A percentile compares a stretch with the other conserved stretches of the same genome.
These are phyloP conservation scores for Xylariaceae sp. DNA, from an alignment of 2,329 filamentous ascomycete genomes.

Conservation along the genomic window DNA sequence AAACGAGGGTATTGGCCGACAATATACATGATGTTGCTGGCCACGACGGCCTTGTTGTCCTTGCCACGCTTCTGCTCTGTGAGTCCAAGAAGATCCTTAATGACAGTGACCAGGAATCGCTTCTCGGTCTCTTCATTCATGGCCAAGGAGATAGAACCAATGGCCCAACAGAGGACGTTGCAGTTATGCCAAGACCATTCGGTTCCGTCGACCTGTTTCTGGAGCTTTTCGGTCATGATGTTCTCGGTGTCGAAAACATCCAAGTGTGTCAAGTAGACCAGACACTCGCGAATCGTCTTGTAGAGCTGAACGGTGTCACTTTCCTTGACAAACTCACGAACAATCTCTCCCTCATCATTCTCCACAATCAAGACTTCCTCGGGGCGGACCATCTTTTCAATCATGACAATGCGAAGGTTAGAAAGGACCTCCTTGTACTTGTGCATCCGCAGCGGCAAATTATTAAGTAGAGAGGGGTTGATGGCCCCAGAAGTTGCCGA, in stretches of 20 bases:
- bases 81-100: conserved; percentile 92
- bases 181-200: conserved; percentile 99
- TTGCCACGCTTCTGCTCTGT: conserved; percentile 99
- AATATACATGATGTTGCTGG: conserved; percentile 99
- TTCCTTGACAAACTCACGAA: conserved; percentile 98
- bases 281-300: conserved; percentile 95
- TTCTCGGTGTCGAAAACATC: conserved; percentile 96
- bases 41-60: conserved; percentile 98
- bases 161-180: conserved; percentile 99
- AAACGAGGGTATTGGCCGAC: conserved; percentile 98
- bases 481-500: conserved; percentile 74
- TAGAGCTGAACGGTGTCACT: conserved; percentile 98
- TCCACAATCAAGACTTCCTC: conserved; percentile 99
- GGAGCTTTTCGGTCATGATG: conserved; percentile 98
- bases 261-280: conserved; percentile 95
- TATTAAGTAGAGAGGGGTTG: conserved; percentile 76
- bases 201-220: conserved; percentile 85
- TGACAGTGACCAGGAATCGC: conserved; percentile 95
- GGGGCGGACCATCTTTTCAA: conserved; percentile 98
- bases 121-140: conserved; percentile 99
- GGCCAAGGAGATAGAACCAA: conserved; percentile 94
- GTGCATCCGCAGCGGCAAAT: conserved; percentile 93
- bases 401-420: conserved; percentile 95
- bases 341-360: conserved; percentile 98
- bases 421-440: conserved; percentile 94